A percentile compares a stretch with the other conserved stretches of the same genome.
These are phyloP conservation scores for Phytopythium delawarense DNA, from an alignment of 352 stramenopile genomes.

Conservation along the genomic window DNA sequence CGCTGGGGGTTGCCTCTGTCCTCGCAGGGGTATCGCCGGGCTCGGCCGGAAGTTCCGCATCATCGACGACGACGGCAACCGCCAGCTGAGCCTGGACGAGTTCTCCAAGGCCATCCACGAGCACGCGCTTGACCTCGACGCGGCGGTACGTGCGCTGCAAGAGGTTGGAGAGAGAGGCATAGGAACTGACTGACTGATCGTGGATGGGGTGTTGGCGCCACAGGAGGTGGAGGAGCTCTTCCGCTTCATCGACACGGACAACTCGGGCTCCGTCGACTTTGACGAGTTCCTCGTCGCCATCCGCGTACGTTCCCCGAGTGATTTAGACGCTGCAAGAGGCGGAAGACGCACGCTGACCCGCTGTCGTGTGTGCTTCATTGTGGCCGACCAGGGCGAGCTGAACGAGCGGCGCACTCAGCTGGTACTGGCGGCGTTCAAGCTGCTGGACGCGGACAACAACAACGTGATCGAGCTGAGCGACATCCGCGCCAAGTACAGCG, in stretches of 20 bases:
- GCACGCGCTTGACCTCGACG: constrained; percentile 51
- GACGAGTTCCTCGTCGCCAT: constrained; percentile 82
- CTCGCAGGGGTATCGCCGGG: constrained; percentile 51
- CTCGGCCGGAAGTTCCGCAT: constrained; percentile 86
- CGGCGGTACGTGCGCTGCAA: constrained; percentile 19
- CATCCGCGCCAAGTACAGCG: constrained; percentile 74
- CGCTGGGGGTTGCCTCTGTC: not conserved
- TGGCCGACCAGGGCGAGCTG: constrained; percentile 33
- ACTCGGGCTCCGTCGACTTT: constrained; percentile 76
- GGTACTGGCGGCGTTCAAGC: constrained; percentile 72
- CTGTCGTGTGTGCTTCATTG: not conserved
- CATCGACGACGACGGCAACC: constrained; percentile 87
- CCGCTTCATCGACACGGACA: constrained; percentile 78
- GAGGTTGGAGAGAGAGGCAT: too few relatives aligned
- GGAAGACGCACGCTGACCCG: not conserved
- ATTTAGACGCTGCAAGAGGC: not conserved
- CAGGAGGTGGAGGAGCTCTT: constrained; percentile 75
- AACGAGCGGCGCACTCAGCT: constrained; percentile 73
- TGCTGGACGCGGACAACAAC: constrained; percentile 69
- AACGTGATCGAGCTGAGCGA: constrained; percentile 76
- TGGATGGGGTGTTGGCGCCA: not conserved
- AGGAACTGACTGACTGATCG: too few relatives aligned
- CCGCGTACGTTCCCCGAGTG: constrained; percentile 18
- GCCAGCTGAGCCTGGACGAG: constrained; percentile 62
- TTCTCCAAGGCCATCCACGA: constrained; percentile 77